These are phyloP conservation scores for Camellia oleifera DNA, from an alignment of 179 eudicot genomes.

Conservation along the genomic window DNA sequence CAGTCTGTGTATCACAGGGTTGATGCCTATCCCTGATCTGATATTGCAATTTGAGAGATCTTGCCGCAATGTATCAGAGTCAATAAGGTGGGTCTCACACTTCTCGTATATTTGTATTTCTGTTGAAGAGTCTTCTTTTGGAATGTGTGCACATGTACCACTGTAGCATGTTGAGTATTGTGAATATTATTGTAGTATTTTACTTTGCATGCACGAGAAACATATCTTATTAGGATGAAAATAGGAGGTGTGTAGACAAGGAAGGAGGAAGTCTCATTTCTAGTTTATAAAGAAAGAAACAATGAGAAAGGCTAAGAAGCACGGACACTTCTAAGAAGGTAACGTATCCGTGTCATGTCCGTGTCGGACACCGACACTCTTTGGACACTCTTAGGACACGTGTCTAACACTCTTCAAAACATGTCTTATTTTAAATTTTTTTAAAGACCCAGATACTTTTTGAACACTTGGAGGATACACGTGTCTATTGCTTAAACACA, in stretches of 20 bases:
- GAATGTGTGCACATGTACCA: background rate
- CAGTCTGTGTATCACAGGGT: conserved; percentile 51
- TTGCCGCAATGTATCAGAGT: conserved; percentile 86
- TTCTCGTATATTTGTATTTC: background rate
- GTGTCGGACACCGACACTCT: too few relatives aligned
- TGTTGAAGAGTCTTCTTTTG: conserved; percentile 8
- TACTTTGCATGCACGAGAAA: background rate
- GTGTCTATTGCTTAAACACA: too few relatives aligned
- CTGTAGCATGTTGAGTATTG: background rate
- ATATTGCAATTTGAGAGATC: conserved; percentile 80
- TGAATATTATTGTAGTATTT: too few relatives aligned
- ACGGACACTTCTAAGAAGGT: too few relatives aligned
- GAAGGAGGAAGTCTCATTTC: background rate
- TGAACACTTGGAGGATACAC: too few relatives aligned
- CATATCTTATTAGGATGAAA: background rate
- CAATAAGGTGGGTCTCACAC: conserved; percentile 56
- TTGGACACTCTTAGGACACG: too few relatives aligned
- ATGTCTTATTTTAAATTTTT: too few relatives aligned
- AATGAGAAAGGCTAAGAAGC: background rate
- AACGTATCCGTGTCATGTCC: too few relatives aligned
- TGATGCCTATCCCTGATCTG: conserved; percentile 74
- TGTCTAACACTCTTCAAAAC: too few relatives aligned
- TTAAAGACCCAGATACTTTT: too few relatives aligned
- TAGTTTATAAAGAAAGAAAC: background rate
- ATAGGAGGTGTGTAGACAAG: background rate